These are phyloP conservation scores for Dittrichia graveolens DNA, from an alignment of 129 eudicot genomes.

Conservation along the genomic window DNA sequence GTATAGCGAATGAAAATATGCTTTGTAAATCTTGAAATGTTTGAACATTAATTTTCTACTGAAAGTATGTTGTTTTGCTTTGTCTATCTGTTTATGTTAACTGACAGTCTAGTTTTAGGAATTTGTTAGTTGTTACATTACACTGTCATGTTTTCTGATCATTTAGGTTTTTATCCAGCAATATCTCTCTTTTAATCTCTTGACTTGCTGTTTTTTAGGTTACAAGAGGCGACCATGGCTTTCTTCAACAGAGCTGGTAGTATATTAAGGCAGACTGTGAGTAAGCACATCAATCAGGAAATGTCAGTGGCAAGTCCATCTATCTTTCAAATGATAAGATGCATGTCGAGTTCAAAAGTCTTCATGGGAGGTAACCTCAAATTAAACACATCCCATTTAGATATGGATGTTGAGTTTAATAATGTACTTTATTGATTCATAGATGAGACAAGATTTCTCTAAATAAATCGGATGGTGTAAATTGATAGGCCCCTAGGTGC, in stretches of 20 bases:
- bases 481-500: not conserved
- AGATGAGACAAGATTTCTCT: not conserved
- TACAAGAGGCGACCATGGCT: conserved; percentile 57
- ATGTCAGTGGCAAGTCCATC: conserved; percentile 56
- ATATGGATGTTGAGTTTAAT: not conserved
- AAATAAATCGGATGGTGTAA: not conserved
- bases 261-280: conserved; percentile 46
- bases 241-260: conserved; percentile 63
- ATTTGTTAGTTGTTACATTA: not conserved
- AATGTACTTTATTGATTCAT: not conserved
- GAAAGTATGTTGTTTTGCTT: not conserved
- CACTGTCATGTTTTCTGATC: not conserved
- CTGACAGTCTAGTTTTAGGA: not conserved
- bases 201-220: conserved; percentile 32
- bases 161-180: not conserved
- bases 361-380: conserved; percentile 69
- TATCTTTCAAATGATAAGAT: conserved; percentile 64
- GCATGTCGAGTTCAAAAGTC: conserved; percentile 76
- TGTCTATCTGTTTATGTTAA: not conserved
- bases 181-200: not conserved
- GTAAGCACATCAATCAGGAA: conserved; percentile 50
- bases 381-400: not conserved
- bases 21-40: too few relatives aligned
- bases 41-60: too few relatives aligned
- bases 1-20: too few relatives aligned